These are phyloP conservation scores for Diutina sp. DNA, from an alignment of 1,139 yeast species.

Conservation along the genomic window DNA sequence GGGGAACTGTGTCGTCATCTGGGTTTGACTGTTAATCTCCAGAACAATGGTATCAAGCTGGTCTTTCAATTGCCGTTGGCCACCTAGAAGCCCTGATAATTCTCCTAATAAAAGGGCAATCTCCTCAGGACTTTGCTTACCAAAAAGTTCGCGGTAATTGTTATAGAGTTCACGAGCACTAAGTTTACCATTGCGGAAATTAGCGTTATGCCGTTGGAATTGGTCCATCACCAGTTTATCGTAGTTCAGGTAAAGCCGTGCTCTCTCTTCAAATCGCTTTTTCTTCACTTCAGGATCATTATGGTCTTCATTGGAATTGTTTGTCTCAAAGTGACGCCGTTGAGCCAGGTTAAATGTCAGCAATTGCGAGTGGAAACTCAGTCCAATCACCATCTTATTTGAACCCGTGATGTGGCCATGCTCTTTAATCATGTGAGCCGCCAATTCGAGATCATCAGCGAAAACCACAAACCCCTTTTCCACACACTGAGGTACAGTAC, in stretches of 20 bases:
- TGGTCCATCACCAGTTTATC: slow-evolving; percentile 30
- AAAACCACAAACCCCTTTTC: slow-evolving; percentile 90
- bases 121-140: slow-evolving; percentile 27
- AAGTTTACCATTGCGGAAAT: slow-evolving; percentile 33
- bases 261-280: slow-evolving; percentile 71
- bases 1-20: slow-evolving; percentile 13
- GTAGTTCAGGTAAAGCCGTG: slow-evolving; percentile 60
- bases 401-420: slow-evolving; percentile 55
- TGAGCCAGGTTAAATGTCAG: slow-evolving; percentile 30
- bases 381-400: slow-evolving; percentile 29
- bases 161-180: slow-evolving; percentile 35
- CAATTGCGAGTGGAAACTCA: slow-evolving; percentile 52
- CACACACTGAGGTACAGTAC: slow-evolving; percentile 71
- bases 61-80: background rate
- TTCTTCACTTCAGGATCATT: slow-evolving; percentile 41
- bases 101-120: slow-evolving; percentile 42
- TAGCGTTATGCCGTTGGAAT: slow-evolving; percentile 38
- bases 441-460: slow-evolving; percentile 71
- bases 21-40: slow-evolving; percentile 12
- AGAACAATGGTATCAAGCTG: slow-evolving; percentile 4
- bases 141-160: slow-evolving; percentile 43
- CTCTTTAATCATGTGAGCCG: slow-evolving; percentile 78
- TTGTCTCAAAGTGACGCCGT: slow-evolving; percentile 6
- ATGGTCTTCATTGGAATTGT: slow-evolving; percentile 12
- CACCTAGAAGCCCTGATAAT: slow-evolving; percentile 39